These are phyloP conservation scores for Zizania palustris DNA, from an alignment of 202 grass and related monocot species.

Conservation along the genomic window DNA sequence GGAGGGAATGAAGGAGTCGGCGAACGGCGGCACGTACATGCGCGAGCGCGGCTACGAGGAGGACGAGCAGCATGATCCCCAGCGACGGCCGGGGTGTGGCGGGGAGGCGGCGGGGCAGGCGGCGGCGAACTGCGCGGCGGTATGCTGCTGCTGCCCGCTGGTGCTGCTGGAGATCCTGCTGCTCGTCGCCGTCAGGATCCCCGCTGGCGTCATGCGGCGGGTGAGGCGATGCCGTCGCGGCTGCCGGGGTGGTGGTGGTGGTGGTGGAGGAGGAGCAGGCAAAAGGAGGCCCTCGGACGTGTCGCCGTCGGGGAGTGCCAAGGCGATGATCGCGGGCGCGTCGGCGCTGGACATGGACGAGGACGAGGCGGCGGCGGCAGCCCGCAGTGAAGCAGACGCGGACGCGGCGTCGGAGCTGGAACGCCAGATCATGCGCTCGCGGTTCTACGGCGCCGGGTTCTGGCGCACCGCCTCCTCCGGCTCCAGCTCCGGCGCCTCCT, in stretches of 20 bases:
- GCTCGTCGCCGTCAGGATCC: constrained; percentile 55
- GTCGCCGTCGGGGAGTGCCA: constrained; percentile 45
- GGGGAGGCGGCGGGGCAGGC: constrained; percentile 65
- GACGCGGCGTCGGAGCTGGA: constrained; percentile 47
- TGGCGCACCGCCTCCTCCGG: constrained; percentile 62
- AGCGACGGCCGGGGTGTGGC: constrained; percentile 40
- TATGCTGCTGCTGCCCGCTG: constrained; percentile 73
- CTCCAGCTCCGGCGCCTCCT: constrained; percentile 46
- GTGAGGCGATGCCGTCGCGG: background rate
- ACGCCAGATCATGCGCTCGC: constrained; percentile 57
- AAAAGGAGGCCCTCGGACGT: constrained; percentile 19
- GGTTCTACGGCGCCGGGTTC: constrained; percentile 63
- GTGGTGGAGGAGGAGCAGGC: background rate
- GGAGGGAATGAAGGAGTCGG: too few species aligned
- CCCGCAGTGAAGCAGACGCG: background rate
- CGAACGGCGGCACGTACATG: background rate
- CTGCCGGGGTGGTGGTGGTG: background rate
- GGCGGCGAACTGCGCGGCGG: constrained; percentile 61
- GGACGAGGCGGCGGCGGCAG: constrained; percentile 4
- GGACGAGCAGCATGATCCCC: constrained; percentile 1
- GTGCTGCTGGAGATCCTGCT: constrained; percentile 60
- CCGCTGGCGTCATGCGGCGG: constrained; percentile 54
- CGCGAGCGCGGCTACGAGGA: constrained; percentile 10
- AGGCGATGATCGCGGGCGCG: constrained; percentile 48
- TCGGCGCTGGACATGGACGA: background rate